A percentile compares a stretch with the other conserved stretches of the same genome.
Evolutionary conservation across 192 early-diverging fungal genomes (phyloP).

Genomic region (Umbelopsis isabellina): DNA sequence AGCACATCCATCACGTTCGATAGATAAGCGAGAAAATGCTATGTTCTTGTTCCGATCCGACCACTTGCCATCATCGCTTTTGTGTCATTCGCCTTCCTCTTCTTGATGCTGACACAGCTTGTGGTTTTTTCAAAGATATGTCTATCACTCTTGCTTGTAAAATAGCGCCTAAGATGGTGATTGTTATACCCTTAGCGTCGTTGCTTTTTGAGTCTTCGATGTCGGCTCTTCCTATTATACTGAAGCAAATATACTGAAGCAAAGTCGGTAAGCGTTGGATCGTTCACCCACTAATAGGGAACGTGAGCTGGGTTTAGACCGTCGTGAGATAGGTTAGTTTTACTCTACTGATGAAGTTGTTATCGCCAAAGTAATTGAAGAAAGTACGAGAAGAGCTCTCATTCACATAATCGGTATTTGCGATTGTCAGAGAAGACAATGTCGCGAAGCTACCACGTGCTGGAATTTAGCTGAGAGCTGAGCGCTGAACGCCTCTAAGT

Average conservation of each 20-base stretch:
- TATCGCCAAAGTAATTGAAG: constrained; percentile 72
- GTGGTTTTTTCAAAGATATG: constrained; percentile 28
- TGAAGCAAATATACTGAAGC: no score
- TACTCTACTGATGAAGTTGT: constrained; percentile 85
- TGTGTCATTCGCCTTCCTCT: constrained; percentile 25
- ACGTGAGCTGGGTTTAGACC: constrained; percentile 94
- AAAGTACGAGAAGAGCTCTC: no score
- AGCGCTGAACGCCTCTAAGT: no score
- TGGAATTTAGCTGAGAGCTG: no score
- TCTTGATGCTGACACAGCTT: constrained; percentile 25
- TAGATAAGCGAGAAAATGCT: constrained; percentile 18
- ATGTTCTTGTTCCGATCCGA: constrained; percentile 24
- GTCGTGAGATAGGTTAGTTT: constrained; percentile 96
- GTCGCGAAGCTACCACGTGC: no score
- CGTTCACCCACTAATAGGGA: constrained; percentile 89
- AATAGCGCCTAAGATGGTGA: constrained; percentile 31
- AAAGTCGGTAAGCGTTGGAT: no score
- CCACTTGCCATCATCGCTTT: constrained; percentile 22
- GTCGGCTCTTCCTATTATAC: no score
- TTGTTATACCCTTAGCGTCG: constrained; percentile 28
- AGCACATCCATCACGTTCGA: constrained; percentile 1
- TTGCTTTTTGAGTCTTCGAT: no score
- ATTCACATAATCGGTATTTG: no score
- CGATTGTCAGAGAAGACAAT: no score
- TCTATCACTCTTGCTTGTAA: constrained; percentile 31